Base-by-base conservation (phyloP, 257 asterid genomes). In the Knoxia roxburghii region DNA sequence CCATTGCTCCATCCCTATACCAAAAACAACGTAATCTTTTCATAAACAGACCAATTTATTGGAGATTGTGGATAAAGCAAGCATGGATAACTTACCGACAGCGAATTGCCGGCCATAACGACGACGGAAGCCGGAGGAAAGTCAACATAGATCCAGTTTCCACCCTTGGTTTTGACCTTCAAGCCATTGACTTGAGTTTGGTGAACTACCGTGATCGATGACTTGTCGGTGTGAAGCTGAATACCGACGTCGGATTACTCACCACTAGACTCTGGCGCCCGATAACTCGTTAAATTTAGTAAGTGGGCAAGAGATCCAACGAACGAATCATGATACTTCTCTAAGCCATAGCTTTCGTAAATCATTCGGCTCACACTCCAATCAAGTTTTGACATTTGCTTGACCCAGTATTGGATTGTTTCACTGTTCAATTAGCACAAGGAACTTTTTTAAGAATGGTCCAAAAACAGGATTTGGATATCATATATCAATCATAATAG, bases 341-440 rank as follows among this genome's bases (percentile, higher is more conserved):
- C 75, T 64, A 83, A 75, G 1, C 86, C 87, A 58, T 82, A 85
- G 77, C 88, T 84, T 55, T 77, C 81, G 46, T 83, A 85, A 41
- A 85, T 79, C 88, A 83, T 83, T 51, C 23, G 81, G 74, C 78
- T 86, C 72, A 85, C 90, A 59, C 48, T 58, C 62, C 75, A 65
- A 40, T 87, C 88, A 71, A 87, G 33, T 65, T 79, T 73, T 51
- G 88, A 77, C 20, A 81, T 78, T 65, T 66, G 40, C 66, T 75
- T 85, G 26, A 67, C 83, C 35, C 82, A 82, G 17, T 69, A 37
- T 13, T 49, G 23, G 4, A 61, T 0, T 8, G 14, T 49, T 14
- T 69, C 68, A 61, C 68, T 69, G 15, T 7, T 27, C 56, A n/a
- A 37, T 6, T 11, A 5, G 4, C 30, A 61, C 6, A 9, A 3